Conservation (phyloP, 805 yeast species). For the Candida manassasensis region DNA sequence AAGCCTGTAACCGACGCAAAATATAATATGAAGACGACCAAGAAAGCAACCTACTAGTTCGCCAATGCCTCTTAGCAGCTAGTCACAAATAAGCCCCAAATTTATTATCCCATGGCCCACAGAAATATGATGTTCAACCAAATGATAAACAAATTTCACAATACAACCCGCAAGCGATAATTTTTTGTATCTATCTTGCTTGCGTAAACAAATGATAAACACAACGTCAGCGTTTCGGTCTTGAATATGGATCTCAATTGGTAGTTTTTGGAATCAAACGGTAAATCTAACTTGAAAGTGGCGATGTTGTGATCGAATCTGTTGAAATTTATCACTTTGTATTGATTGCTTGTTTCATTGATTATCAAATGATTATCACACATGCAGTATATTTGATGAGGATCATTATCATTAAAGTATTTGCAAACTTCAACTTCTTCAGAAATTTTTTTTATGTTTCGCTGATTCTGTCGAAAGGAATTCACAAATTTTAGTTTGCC, state of each 20-base stretch:
- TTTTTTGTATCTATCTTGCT: neutral
- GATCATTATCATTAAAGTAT: conserved; percentile 8
- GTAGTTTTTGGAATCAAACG: neutral
- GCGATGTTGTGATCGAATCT: conserved; percentile 4
- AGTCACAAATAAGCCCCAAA: too few relatives aligned
- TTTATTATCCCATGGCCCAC: too few relatives aligned
- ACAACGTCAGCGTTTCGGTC: neutral
- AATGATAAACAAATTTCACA: too few relatives aligned
- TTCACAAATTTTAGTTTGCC: neutral
- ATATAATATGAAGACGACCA: too few relatives aligned
- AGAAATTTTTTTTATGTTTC: neutral
- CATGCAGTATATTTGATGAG: conserved; percentile 7
- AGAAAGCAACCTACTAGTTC: too few relatives aligned
- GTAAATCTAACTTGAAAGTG: conserved; percentile 3
- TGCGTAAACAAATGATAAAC: neutral
- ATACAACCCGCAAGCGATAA: too few relatives aligned
- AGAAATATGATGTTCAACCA: too few relatives aligned
- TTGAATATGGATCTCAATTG: neutral
- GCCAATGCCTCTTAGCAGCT: too few relatives aligned
- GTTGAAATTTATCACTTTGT: conserved; percentile 7
- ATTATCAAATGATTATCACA: conserved; percentile 8
- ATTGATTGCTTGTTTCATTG: conserved; percentile 3
- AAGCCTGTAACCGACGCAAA: too few relatives aligned
- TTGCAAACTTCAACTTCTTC: neutral
- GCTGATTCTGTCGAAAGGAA: neutral